Percentiles rank a stretch among this genome's conserved stretches.
These are phyloP conservation scores for Sarcocystis neurona DNA, from an alignment of 169 alveolate genomes.

Conservation along the genomic window DNA sequence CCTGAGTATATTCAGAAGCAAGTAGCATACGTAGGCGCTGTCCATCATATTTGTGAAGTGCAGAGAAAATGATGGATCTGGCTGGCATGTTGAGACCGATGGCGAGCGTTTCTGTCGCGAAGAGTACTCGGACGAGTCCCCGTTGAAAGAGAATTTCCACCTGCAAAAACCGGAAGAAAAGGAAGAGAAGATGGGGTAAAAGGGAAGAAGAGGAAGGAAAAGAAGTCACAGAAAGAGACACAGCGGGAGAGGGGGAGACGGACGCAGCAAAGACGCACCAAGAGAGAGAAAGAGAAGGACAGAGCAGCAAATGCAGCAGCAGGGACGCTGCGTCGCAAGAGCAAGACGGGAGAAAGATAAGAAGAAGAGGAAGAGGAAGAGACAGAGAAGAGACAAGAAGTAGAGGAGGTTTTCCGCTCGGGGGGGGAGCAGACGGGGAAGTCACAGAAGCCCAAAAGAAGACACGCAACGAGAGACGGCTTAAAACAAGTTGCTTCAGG, in stretches of 20 bases:
- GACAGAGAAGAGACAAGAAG: background rate
- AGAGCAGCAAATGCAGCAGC: background rate
- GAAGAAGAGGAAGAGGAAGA: background rate
- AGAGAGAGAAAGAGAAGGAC: background rate
- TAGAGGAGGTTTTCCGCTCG: background rate
- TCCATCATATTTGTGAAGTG: conserved; percentile 93
- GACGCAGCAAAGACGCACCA: background rate
- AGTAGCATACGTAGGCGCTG: conserved; percentile 81
- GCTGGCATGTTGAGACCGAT: conserved; percentile 99
- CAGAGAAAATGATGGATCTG: conserved; percentile 88
- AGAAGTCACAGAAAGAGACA: background rate
- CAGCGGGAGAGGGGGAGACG: background rate
- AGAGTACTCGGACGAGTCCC: conserved; percentile 94
- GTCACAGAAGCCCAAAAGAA: background rate
- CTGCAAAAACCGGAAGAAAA: conserved; percentile 63
- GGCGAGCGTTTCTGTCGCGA: conserved; percentile 99
- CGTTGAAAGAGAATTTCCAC: conserved; percentile 94
- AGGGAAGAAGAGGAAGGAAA: background rate
- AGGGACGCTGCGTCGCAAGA: background rate
- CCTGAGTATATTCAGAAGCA: conserved; percentile 96
- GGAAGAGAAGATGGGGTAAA: background rate
- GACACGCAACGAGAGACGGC: background rate
- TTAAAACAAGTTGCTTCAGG: background rate
- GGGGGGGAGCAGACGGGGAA: background rate
- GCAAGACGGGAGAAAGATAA: background rate